Evolutionary conservation across 352 stramenopile species (phyloP).

Genomic region (Aphanomyces stellatus): DNA sequence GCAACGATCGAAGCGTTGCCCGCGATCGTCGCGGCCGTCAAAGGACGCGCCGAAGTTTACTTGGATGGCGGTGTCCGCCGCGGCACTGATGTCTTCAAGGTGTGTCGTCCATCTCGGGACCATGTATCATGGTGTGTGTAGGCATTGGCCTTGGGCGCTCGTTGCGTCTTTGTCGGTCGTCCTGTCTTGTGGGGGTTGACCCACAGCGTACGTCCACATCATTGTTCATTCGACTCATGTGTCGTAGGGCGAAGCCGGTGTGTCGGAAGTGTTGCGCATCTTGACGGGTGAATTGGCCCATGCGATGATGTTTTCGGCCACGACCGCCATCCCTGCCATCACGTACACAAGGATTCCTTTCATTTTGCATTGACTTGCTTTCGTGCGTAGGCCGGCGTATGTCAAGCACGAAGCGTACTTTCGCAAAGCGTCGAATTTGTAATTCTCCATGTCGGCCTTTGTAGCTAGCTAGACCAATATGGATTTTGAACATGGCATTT

Average conservation of each 20-base stretch:
- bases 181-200: constrained; percentile 92
- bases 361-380: not conserved
- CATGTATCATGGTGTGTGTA: constrained; percentile 30
- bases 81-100: constrained; percentile 94
- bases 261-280: constrained; percentile 84
- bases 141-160: constrained; percentile 86
- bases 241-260: constrained; percentile 68
- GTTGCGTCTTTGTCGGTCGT: constrained; percentile 91
- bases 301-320: constrained; percentile 85
- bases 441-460: too few relatives aligned
- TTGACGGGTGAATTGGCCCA: constrained; percentile 89
- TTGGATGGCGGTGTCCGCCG: constrained; percentile 92
- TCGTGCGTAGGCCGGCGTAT: constrained; percentile 5
- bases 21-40: constrained; percentile 82
- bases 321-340: constrained; percentile 56
- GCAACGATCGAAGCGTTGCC: constrained; percentile 89
- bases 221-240: not conserved
- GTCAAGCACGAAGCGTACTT: constrained; percentile 19
- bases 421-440: constrained; percentile 11
- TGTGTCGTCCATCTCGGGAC: constrained; percentile 21
- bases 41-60: constrained; percentile 82
- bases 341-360: constrained; percentile 34
- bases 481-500: not conserved
- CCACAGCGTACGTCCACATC: constrained; percentile 54
- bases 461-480: too few relatives aligned